Conservation (phyloP, 2,329 filamentous ascomycete genomes). For the Aspergillus unguis region DNA sequence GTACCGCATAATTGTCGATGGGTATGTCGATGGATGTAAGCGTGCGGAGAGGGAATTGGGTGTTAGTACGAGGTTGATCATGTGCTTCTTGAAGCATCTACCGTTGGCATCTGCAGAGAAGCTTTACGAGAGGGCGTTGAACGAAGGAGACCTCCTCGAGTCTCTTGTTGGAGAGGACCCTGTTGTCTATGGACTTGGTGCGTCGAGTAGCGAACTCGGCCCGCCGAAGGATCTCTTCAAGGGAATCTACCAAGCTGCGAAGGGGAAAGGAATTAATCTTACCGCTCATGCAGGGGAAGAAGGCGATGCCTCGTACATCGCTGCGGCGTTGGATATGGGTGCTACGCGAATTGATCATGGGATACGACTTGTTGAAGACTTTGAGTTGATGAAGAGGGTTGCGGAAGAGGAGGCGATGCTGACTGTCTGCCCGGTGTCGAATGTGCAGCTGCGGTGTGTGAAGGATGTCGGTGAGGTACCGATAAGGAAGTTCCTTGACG, state of each 20-base stretch:
- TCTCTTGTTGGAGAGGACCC: slow-evolving; percentile 45
- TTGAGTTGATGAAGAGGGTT: slow-evolving; percentile 56
- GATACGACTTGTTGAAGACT: slow-evolving; percentile 61
- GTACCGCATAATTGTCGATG: slow-evolving; percentile 62
- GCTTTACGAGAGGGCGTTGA: slow-evolving; percentile 35
- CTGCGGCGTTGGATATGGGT: slow-evolving; percentile 60
- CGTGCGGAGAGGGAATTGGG: slow-evolving; percentile 62
- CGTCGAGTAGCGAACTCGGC: slow-evolving; percentile 61
- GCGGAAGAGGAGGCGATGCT: slow-evolving; percentile 58
- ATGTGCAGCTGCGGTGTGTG: slow-evolving; percentile 62
- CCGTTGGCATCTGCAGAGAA: slow-evolving; percentile 56
- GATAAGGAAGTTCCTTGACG: slow-evolving; percentile 60
- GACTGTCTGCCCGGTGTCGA: slow-evolving; percentile 71
- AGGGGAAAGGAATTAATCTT: slow-evolving; percentile 53
- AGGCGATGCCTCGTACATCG: slow-evolving; percentile 65
- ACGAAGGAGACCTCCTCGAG: slow-evolving; percentile 22
- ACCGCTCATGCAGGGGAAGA: slow-evolving; percentile 77
- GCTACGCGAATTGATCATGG: slow-evolving; percentile 73
- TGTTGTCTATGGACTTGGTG: slow-evolving; percentile 60
- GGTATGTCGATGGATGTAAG: slow-evolving; percentile 59
- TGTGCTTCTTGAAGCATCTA: slow-evolving; percentile 70
- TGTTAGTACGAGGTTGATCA: slow-evolving; percentile 63
- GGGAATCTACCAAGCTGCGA: slow-evolving; percentile 58
- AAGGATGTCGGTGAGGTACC: slow-evolving; percentile 55
- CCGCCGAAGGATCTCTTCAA: slow-evolving; percentile 59